Evolutionary conservation across 179 eudicot species (phyloP), one percentile per base, ranked within the genome.

Genomic region (Beta lomatogona): DNA sequence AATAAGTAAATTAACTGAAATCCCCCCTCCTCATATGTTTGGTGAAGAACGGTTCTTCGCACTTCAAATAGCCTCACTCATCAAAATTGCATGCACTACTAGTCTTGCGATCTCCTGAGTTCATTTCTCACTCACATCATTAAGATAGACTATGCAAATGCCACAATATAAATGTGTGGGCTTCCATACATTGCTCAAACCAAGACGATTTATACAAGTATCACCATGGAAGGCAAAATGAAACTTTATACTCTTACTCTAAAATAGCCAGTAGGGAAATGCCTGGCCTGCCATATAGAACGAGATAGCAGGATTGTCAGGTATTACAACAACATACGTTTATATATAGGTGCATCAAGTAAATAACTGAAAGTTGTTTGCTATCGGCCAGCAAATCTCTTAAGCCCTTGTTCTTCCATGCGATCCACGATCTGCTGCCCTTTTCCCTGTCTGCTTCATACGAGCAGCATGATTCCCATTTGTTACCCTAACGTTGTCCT

Each of bases 361-460:
- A 60, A 53, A 57, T 8, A n/a, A 58, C 36, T 64, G 5, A 44
- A 59, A 71, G 28, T 55, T 3, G 69, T 78, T 36, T 21, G 19
- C 31, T 4, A 52, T 41, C 22, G 12, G 80, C 59, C 25, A 14
- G 14, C 52, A 18, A 13, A 46, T 31, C 60, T 25, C 63, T 86
- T 64, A 81, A 82, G 83, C 82, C 81, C 78, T 83, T 8, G 25
- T 60, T 81, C 73, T 85, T 78, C 82, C 87, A 22, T 75, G 84
- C 44, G 83, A 73, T 67, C 87, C 85, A 22, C 55, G 83, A 46
- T 68, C 80, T 15, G 83, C 60, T 31, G 58, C 83, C 74, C 76
- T 63, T 78, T 77, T 79, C 67, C 87, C 88, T 22, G 81, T 67
- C 36, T 74, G 84, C 75, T 78, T 89, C 75, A 83, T 36, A 60